Conservation (phyloP, 352 stramenopile species). For the Phytopythium montanum region DNA sequence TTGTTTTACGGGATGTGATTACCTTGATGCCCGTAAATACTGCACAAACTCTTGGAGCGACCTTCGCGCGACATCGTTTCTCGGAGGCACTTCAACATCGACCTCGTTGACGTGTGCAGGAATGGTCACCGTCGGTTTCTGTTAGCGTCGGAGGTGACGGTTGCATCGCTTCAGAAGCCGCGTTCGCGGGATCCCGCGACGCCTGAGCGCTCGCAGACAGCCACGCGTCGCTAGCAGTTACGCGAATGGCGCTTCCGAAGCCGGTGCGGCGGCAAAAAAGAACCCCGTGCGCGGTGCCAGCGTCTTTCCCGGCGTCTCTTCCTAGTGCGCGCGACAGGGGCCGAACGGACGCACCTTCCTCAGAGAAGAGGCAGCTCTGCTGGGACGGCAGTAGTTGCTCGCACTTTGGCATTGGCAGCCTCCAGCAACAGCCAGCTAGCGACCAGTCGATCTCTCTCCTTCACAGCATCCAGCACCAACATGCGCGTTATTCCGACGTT, state of each 20-base stretch:
- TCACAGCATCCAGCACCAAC: slow-evolving; percentile 8
- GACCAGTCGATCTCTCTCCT: background rate
- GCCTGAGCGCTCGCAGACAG: background rate
- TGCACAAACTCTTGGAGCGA: background rate
- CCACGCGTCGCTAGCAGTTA: background rate
- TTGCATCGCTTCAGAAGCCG: too few relatives aligned
- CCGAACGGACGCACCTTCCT: too few relatives aligned
- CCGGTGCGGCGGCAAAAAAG: background rate
- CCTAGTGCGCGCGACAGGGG: too few relatives aligned
- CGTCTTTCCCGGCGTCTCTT: too few relatives aligned
- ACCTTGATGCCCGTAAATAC: background rate
- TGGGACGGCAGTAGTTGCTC: background rate
- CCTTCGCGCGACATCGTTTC: too few relatives aligned
- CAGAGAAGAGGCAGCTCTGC: background rate
- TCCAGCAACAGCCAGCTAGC: slow-evolving; percentile 8
- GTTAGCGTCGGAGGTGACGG: too few relatives aligned
- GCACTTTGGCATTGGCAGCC: slow-evolving; percentile 3
- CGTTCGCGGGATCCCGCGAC: too few relatives aligned
- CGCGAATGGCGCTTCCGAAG: background rate
- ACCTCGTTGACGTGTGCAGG: too few relatives aligned
- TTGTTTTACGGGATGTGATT: background rate
- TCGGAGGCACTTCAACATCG: too few relatives aligned
- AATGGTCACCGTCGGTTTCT: too few relatives aligned
- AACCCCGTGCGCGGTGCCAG: background rate
- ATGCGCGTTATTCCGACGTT: slow-evolving; percentile 26